Evolutionary conservation across 148 eudicot genomes (phyloP).

Genomic region (Chenopodium formosanum): DNA sequence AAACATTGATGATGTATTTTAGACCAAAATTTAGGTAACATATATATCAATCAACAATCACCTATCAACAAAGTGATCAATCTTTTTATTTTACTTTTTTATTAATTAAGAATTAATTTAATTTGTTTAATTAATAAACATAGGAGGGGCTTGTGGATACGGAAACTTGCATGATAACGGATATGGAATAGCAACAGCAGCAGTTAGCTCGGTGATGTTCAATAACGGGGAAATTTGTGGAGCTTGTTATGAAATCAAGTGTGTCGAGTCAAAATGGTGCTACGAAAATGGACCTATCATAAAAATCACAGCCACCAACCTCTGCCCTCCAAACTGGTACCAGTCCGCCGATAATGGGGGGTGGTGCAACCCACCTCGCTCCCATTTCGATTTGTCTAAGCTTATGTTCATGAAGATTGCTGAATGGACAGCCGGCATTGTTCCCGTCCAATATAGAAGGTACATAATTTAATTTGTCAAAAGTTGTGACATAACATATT

Average conservation of each 20-base stretch:
- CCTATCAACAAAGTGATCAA: not conserved
- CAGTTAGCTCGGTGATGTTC: conserved; percentile 41
- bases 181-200: conserved; percentile 40
- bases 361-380: conserved; percentile 54
- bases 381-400: conserved; percentile 46
- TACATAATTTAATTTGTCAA: not conserved
- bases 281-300: conserved; percentile 18
- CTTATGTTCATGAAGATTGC: conserved; percentile 46
- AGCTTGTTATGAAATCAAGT: conserved; percentile 40
- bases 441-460: conserved; percentile 47
- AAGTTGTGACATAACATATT: too few relatives aligned
- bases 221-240: conserved; percentile 47
- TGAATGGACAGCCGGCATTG: conserved; percentile 41
- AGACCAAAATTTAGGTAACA: too few relatives aligned
- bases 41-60: too few relatives aligned
- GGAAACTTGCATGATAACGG: conserved; percentile 32
- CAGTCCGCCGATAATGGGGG: conserved; percentile 35
- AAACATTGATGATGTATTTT: too few relatives aligned
- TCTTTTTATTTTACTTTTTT: too few relatives aligned
- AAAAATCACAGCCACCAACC: conserved; percentile 45
- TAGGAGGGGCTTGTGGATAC: conserved; percentile 57
- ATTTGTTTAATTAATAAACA: not conserved
- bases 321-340: conserved; percentile 54
- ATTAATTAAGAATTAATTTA: too few relatives aligned
- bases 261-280: conserved; percentile 40